Base-by-base conservation (phyloP, 1,284 basidiomycete species). In the Chalciporus piperatoides region DNA sequence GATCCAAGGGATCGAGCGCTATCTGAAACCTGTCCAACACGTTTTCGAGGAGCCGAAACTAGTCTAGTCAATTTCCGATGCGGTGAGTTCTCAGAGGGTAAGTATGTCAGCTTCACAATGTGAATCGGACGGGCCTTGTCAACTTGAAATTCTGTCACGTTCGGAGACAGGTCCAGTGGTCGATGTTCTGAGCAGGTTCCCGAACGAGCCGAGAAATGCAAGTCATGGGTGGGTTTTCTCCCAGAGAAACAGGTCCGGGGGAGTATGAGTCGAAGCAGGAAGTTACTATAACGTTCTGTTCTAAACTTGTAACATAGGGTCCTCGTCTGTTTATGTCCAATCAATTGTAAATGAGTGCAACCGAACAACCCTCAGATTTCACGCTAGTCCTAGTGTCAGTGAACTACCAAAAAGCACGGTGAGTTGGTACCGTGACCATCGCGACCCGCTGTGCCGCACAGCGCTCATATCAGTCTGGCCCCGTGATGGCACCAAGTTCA, bases 11-110 rank as follows among this genome's bases (percentile, higher is more conserved):
- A 40, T 30, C 38, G 38, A 58, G 53, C 49, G 53, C 53, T 65
- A 60, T 60, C 55, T 47, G 48, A 28, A 48, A 41, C 36, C 39
- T 41, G 24, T 15, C 7, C 17, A 49, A 47, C 65, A 64, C 65
- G 63, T 68, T 68, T 63, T 54, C 54, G 47, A 56, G 45, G 54
- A 59, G 37, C 62, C 61, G 55, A 65, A 41, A 43, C 44, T 28
- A 42, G 47, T 49, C 53, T 50, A 55, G 30, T 32, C 53, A 60
- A 56, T 39, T 49, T 61, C 56, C 42, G 52, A 44, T 41, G 40
- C 32, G 37, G 42, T 25, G 11, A 4, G 14, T 24, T 28, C 27
- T 41, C 24, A 19, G 11, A 17, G 14, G 33, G 7, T n/a, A 35
- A 2, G 28, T 11, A 19, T 19, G 19, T 19, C 28, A 28, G 28